phyloP scores from a whole-genome alignment of 495 filamentous ascomycete genomes.

The Penicillium cataractarum region DNA sequence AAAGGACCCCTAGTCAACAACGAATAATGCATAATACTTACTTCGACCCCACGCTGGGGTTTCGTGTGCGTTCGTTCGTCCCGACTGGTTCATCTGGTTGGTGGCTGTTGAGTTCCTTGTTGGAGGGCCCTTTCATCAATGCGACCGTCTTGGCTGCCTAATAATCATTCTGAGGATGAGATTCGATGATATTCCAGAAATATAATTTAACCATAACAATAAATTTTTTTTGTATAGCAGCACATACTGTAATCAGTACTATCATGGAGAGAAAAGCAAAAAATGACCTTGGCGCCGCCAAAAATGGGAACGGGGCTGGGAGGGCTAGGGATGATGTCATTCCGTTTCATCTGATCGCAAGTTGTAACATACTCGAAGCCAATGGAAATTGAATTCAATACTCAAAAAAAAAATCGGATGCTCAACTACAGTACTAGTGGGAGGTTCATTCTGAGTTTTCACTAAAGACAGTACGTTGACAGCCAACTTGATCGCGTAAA shows the following conservation, averaged over 20 bases:
- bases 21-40: neutral
- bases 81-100: neutral
- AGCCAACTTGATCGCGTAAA: too few species aligned
- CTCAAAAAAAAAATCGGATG: too few species aligned
- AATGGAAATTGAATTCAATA: neutral
- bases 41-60: neutral
- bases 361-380: neutral
- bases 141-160: neutral
- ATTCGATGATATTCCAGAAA: neutral
- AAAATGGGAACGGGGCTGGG: neutral
- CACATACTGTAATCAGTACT: too few species aligned
- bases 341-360: neutral
- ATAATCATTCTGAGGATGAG: neutral
- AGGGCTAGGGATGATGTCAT: neutral
- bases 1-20: neutral
- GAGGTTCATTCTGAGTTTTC: too few species aligned
- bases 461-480: too few species aligned
- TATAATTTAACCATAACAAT: neutral
- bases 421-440: too few species aligned
- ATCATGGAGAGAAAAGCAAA: neutral
- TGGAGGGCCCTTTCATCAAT: neutral
- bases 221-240: too few species aligned
- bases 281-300: neutral
- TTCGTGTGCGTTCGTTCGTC: neutral
- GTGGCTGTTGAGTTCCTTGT: neutral